These are phyloP conservation scores for Paramecium biaurelia DNA, from an alignment of 73 alveolate species.

Conservation along the genomic window DNA sequence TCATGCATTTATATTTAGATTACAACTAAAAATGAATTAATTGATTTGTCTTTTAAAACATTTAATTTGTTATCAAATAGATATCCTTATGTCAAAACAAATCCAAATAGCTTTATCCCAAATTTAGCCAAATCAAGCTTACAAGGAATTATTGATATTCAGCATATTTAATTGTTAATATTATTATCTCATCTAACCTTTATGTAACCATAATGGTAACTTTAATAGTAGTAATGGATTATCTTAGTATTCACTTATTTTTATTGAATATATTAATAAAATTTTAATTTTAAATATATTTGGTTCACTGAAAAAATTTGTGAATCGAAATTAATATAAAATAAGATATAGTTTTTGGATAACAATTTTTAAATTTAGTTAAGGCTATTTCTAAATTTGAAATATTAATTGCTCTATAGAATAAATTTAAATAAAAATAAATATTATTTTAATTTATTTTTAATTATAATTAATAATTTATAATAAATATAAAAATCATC, in stretches of 20 bases:
- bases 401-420: background rate
- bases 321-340: background rate
- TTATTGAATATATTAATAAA: background rate
- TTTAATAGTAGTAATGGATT: too few relatives aligned
- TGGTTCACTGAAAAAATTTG: too few relatives aligned
- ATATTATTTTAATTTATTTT: background rate
- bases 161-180: too few relatives aligned
- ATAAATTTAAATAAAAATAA: background rate
- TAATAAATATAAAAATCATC: background rate
- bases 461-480: background rate
- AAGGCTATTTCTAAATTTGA: background rate
- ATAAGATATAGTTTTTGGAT: background rate
- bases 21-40: too few relatives aligned
- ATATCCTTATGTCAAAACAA: too few relatives aligned
- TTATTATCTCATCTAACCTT: too few relatives aligned
- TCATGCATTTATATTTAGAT: background rate
- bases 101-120: too few relatives aligned
- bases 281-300: too few relatives aligned
- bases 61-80: background rate
- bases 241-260: too few relatives aligned
- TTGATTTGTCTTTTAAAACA: background rate
- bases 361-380: background rate
- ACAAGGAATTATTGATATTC: too few relatives aligned
- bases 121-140: too few relatives aligned
- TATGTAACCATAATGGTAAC: too few relatives aligned